These are phyloP conservation scores for Glutinoglossum americanum DNA, from an alignment of 495 filamentous ascomycete species.

Conservation along the genomic window DNA sequence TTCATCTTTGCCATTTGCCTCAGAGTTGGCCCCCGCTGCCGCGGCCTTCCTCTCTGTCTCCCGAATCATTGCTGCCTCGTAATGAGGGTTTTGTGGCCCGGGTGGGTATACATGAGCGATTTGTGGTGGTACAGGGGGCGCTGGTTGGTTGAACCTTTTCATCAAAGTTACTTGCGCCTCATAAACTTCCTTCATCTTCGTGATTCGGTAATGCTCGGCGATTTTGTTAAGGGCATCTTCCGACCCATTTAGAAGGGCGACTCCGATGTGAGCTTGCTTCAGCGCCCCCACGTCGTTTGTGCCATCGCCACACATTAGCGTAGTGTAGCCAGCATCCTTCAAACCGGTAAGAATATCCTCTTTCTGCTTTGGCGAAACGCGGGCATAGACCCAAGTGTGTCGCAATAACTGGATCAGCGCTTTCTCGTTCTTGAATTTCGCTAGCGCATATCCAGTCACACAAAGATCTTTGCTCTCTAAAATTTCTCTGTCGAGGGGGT, in stretches of 20 bases:
- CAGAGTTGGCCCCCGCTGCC: conserved; percentile 16
- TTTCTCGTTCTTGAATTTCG: conserved; percentile 64
- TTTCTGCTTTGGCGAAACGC: conserved; percentile 96
- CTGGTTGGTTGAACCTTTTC: conserved; percentile 77
- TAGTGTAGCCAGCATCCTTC: conserved; percentile 92
- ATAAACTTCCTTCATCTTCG: conserved; percentile 96
- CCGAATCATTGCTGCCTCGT: conserved; percentile 72
- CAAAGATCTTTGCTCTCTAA: conserved; percentile 79
- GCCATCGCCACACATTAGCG: conserved; percentile 95
- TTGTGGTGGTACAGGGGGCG: conserved; percentile 67
- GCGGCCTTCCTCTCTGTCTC: conserved; percentile 55
- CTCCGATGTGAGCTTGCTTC: conserved; percentile 95
- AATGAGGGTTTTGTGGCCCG: conserved; percentile 83
- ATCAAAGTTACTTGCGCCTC: conserved; percentile 86
- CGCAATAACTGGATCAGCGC: conserved; percentile 54
- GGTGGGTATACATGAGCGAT: conserved; percentile 93
- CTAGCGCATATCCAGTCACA: conserved; percentile 83
- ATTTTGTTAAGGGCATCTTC: conserved; percentile 79
- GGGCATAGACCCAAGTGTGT: conserved; percentile 93
- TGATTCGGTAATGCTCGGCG: conserved; percentile 74
- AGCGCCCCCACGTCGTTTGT: conserved; percentile 96
- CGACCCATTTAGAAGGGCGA: conserved; percentile 88
- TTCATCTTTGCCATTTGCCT: conserved; percentile 20
- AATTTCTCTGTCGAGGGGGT: conserved; percentile 63
- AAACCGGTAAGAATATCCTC: conserved; percentile 92